These are phyloP conservation scores for Malus sieversii DNA, from an alignment of 306 rosid species.

Conservation along the genomic window DNA sequence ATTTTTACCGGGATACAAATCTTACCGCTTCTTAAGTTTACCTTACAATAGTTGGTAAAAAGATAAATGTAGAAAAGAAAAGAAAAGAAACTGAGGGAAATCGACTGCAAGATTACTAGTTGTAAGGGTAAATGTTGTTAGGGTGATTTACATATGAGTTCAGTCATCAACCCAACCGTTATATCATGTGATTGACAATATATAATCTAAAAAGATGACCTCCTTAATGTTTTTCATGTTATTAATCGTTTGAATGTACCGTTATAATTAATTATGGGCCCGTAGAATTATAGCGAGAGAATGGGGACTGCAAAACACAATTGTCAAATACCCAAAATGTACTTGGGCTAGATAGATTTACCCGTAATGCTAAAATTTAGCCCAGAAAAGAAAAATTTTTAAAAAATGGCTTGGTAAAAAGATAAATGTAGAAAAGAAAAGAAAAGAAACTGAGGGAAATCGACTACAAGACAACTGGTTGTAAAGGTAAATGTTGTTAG, in stretches of 20 bases:
- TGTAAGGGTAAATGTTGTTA: no score
- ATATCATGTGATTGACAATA: no score
- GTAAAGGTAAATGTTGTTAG: no score
- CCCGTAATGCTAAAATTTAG: background rate
- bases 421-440: background rate
- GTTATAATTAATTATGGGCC: background rate
- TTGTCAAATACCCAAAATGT: background rate
- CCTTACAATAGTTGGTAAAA: background rate
- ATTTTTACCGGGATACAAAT: background rate
- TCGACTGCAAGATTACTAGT: background rate
- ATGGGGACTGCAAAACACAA: background rate
- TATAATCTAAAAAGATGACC: no score
- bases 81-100: background rate
- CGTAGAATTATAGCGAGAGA: no score
- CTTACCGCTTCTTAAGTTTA: background rate
- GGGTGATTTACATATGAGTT: no score
- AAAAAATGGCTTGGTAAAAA: conserved; percentile 23
- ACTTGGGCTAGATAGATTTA: background rate
- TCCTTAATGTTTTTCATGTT: no score
- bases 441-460: background rate
- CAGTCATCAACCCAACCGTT: no score
- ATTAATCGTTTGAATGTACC: no score
- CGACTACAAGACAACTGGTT: background rate
- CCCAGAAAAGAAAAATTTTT: background rate
- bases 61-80: background rate